phyloP scores from a whole-genome alignment of 192 early-diverging fungal genomes.

The Linnemannia hyalina region DNA sequence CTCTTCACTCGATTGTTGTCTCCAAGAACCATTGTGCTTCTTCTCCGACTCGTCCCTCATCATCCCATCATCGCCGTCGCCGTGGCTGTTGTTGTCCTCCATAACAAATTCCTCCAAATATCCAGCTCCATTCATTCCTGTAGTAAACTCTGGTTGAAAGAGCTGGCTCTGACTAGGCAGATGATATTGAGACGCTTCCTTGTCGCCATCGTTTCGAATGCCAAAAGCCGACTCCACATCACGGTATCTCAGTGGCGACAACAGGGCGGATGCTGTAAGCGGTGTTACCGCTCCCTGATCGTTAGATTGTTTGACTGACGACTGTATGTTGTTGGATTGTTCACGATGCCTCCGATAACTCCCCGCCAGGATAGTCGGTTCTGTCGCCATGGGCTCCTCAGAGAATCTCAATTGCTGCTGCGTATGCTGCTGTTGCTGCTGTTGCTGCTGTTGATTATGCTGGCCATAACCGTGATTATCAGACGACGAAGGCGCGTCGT shows the following conservation, averaged over 20 bases:
- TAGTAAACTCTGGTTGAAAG: background rate
- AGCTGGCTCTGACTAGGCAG: too few species aligned
- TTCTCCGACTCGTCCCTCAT: background rate
- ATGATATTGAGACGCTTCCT: background rate
- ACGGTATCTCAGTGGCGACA: background rate
- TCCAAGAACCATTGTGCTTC: background rate
- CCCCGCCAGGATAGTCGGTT: constrained; percentile 14
- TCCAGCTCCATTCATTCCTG: background rate
- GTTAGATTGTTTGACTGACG: background rate
- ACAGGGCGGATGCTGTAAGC: background rate
- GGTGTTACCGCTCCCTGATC: background rate
- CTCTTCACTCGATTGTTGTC: background rate
- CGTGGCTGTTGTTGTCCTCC: background rate
- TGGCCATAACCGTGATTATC: background rate
- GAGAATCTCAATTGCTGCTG: background rate
- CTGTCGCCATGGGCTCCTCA: constrained; percentile 5
- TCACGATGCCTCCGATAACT: background rate
- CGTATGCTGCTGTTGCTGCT: constrained; percentile 30
- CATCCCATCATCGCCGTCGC: too few species aligned
- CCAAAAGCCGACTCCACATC: background rate
- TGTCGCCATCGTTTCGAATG: background rate
- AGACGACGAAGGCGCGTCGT: constrained; percentile 5
- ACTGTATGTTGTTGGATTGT: background rate
- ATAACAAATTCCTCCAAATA: background rate
- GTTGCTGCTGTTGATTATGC: background rate